Percentiles rank a stretch among this genome's conserved stretches.
Evolutionary conservation across 2,329 filamentous ascomycete species (phyloP).

Genomic region (Ramichloridium luteum): DNA sequence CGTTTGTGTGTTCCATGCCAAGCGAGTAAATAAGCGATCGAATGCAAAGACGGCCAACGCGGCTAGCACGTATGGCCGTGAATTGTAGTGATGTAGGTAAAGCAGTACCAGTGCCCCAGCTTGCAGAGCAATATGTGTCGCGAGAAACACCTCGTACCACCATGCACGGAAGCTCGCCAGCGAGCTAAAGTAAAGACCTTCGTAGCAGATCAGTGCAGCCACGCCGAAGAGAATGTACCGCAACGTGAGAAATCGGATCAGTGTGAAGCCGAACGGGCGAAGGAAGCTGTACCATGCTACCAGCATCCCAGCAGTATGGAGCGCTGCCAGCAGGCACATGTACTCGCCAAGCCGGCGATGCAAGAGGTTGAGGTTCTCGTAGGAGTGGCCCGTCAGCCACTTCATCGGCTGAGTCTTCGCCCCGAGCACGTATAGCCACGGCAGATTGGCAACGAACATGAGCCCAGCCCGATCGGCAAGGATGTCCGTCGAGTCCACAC

Average conservation of each 20-base stretch:
- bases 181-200: conserved; percentile 50
- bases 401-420: conserved; percentile 56
- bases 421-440: conserved; percentile 48
- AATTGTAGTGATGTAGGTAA: conserved; percentile 46
- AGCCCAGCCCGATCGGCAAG: conserved; percentile 47
- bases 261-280: conserved; percentile 28
- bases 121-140: conserved; percentile 46
- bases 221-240: conserved; percentile 44
- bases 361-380: conserved; percentile 54
- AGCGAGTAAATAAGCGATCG: conserved; percentile 46
- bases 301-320: conserved; percentile 46
- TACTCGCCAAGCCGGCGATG: conserved; percentile 52
- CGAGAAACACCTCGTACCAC: conserved; percentile 53
- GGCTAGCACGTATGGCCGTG: conserved; percentile 40
- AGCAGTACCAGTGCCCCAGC: conserved; percentile 42
- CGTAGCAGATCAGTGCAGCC: conserved; percentile 44
- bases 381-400: conserved; percentile 49
- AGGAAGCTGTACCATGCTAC: conserved; percentile 43
- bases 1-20: conserved; percentile 39
- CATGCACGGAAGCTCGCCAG: conserved; percentile 46
- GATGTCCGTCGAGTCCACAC: conserved; percentile 35
- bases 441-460: conserved; percentile 40
- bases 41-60: conserved; percentile 45
- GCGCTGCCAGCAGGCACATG: conserved; percentile 46
- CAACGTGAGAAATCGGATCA: conserved; percentile 40